phyloP scores from a whole-genome alignment of 345 rosid species.

The Camelina laxa region DNA sequence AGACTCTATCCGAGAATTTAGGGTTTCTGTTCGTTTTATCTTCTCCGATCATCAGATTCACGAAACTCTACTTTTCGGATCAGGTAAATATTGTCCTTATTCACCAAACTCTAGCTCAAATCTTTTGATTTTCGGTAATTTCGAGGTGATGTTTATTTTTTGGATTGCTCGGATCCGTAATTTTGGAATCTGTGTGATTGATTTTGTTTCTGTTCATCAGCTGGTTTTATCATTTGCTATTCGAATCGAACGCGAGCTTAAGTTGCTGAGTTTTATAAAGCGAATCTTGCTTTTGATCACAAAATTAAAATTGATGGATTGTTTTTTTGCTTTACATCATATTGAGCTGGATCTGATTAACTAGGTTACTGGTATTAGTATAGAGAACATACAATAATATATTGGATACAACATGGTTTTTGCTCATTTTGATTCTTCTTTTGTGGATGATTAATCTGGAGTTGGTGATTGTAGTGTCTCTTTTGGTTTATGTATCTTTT shows the following conservation, averaged over 20 bases:
- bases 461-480: background rate
- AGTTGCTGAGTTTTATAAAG: background rate
- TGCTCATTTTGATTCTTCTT: background rate
- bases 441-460: background rate
- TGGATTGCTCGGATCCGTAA: conserved; percentile 12
- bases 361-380: background rate
- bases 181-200: background rate
- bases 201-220: background rate
- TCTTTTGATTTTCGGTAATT: conserved; percentile 7
- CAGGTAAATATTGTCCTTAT: conserved; percentile 18
- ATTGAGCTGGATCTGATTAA: conserved; percentile 20
- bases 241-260: background rate
- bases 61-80: conserved; percentile 35
- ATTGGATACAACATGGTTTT: background rate
- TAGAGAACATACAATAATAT: background rate
- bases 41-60: conserved; percentile 28
- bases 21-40: conserved; percentile 32
- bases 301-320: conserved; percentile 21
- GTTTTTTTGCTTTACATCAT: conserved; percentile 8
- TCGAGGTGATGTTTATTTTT: conserved; percentile 4
- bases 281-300: conserved; percentile 24
- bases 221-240: background rate
- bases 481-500: background rate
- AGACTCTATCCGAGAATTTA: conserved; percentile 41
- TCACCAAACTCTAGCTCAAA: background rate